phyloP scores from a whole-genome alignment of 805 yeast genomes.

The Sugiyamaella boreocaroliniensis region DNA sequence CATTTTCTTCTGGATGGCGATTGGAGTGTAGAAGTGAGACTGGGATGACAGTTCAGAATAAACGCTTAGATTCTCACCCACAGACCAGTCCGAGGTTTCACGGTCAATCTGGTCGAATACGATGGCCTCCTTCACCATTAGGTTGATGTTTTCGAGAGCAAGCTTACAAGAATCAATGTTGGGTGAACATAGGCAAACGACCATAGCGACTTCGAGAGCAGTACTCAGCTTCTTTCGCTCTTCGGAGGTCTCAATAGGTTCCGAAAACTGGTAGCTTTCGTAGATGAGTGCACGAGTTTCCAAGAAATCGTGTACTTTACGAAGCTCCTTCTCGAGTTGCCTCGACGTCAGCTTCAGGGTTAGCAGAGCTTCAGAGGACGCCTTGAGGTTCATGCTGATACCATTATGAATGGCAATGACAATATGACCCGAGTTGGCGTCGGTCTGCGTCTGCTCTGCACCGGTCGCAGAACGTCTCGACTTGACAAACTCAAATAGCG shows the following conservation, averaged over 20 bases:
- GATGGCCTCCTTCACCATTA: slow-evolving; percentile 25
- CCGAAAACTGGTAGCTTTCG: neutral
- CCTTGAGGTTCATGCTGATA: slow-evolving; percentile 29
- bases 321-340: slow-evolving; percentile 8
- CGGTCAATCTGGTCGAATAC: slow-evolving; percentile 12
- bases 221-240: slow-evolving; percentile 12
- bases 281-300: slow-evolving; percentile 3
- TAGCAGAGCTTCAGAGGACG: slow-evolving; percentile 36
- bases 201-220: slow-evolving; percentile 45
- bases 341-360: slow-evolving; percentile 32
- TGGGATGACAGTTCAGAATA: slow-evolving; percentile 45
- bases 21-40: slow-evolving; percentile 50
- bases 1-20: slow-evolving; percentile 65
- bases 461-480: neutral
- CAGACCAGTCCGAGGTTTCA: slow-evolving; percentile 16
- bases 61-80: slow-evolving; percentile 33
- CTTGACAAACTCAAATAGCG: slow-evolving; percentile 11
- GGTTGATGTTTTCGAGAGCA: slow-evolving; percentile 38
- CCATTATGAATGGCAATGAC: slow-evolving; percentile 13
- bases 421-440: slow-evolving; percentile 9
- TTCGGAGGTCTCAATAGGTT: slow-evolving; percentile 2
- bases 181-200: slow-evolving; percentile 47
- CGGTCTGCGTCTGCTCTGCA: neutral
- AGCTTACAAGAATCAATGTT: slow-evolving; percentile 44
- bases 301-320: slow-evolving; percentile 3